Percentiles rank a stretch among this genome's conserved stretches.
Evolutionary conservation across 2,329 filamentous ascomycete species (phyloP).

Genomic region (Botryotinia calthae): DNA sequence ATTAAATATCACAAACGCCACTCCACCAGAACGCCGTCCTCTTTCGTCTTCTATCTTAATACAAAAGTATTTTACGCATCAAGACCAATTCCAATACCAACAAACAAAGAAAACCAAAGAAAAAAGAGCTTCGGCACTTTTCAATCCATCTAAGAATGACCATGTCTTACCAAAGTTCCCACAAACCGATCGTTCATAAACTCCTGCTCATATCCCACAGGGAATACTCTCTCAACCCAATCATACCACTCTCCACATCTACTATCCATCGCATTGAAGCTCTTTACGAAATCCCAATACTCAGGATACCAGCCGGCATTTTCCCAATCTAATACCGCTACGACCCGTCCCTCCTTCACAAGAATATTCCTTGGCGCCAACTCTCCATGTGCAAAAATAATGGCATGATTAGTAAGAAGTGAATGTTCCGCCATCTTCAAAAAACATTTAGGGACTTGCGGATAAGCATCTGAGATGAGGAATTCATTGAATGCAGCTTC

Average conservation of each 20-base stretch:
- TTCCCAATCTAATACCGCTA: constrained; percentile 19
- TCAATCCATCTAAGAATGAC: not conserved
- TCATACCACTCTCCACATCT: constrained; percentile 18
- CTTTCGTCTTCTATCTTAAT: not conserved
- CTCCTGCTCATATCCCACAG: constrained; percentile 16
- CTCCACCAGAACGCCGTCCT: not conserved
- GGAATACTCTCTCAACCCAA: constrained; percentile 15
- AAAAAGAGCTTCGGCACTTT: not conserved
- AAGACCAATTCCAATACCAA: not conserved
- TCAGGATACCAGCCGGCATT: constrained; percentile 22
- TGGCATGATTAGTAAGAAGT: constrained; percentile 9
- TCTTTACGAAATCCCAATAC: constrained; percentile 22
- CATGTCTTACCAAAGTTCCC: constrained; percentile 16
- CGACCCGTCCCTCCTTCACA: constrained; percentile 10
- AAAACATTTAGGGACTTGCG: constrained; percentile 6
- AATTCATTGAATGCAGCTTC: constrained; percentile 25
- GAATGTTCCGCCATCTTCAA: constrained; percentile 5
- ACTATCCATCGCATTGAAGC: constrained; percentile 15
- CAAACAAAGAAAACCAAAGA: too few species aligned
- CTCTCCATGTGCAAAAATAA: constrained; percentile 19
- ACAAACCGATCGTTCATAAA: constrained; percentile 22
- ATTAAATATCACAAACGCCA: not conserved
- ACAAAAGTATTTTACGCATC: not conserved
- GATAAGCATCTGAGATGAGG: constrained; percentile 7
- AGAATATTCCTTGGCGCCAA: constrained; percentile 20